A percentile compares a stretch with the other conserved stretches of the same genome.
These are phyloP conservation scores for Scedosporium aurantiacum DNA, from an alignment of 2,329 filamentous ascomycete genomes.

Conservation along the genomic window DNA sequence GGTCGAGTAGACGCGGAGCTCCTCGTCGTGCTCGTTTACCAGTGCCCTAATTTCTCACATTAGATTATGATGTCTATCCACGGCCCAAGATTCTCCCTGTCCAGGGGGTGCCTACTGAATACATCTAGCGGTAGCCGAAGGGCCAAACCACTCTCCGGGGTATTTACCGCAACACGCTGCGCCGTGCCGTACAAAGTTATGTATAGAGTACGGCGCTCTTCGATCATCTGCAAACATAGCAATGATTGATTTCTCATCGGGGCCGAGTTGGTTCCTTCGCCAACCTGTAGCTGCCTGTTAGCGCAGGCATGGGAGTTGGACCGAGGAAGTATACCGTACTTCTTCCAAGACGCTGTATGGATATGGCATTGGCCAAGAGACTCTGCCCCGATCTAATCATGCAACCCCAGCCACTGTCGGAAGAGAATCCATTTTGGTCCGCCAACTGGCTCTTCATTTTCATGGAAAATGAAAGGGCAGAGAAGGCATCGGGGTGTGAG, in stretches of 20 bases:
- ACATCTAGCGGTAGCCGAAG: slow-evolving; percentile 88
- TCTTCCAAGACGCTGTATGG: slow-evolving; percentile 64
- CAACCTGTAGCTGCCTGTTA: slow-evolving; percentile 43
- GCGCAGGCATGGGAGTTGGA: background rate
- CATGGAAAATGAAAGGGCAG: slow-evolving; percentile 71
- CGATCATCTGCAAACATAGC: slow-evolving; percentile 81
- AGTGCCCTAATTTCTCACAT: slow-evolving; percentile 49
- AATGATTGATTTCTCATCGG: slow-evolving; percentile 60
- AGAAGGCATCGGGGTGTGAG: slow-evolving; percentile 56
- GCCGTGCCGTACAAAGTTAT: slow-evolving; percentile 84
- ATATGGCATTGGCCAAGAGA: slow-evolving; percentile 75
- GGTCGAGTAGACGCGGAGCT: slow-evolving; percentile 74
- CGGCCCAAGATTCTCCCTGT: background rate
- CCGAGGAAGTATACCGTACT: slow-evolving; percentile 36
- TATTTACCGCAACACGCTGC: slow-evolving; percentile 83
- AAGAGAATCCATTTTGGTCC: slow-evolving; percentile 74
- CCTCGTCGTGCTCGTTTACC: slow-evolving; percentile 51
- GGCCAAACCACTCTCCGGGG: slow-evolving; percentile 96
- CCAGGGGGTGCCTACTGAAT: slow-evolving; percentile 58
- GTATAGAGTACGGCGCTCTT: slow-evolving; percentile 82
- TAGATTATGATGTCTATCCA: background rate
- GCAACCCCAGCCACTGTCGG: slow-evolving; percentile 94
- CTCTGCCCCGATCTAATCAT: slow-evolving; percentile 98
- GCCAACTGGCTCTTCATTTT: slow-evolving; percentile 70
- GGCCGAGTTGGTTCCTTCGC: slow-evolving; percentile 49